These are phyloP conservation scores for Penicillium canariense DNA, from an alignment of 495 filamentous ascomycete species.

Conservation along the genomic window DNA sequence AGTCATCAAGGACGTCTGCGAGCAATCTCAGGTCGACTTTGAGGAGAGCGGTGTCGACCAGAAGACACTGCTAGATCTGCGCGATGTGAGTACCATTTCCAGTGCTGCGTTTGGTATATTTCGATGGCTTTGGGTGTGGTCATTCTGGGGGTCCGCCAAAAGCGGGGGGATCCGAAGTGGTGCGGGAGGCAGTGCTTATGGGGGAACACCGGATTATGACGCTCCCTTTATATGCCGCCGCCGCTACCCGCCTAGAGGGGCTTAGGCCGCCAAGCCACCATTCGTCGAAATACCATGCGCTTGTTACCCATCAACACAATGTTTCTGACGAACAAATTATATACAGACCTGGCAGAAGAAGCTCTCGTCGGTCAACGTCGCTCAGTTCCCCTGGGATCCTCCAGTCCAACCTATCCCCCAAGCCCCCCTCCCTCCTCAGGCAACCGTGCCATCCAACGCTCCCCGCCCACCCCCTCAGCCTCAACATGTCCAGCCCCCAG, in stretches of 20 bases:
- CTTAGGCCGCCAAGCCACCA: conserved; percentile 33
- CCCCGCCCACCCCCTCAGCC: conserved; percentile 38
- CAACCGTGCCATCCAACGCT: conserved; percentile 62
- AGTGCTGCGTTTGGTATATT: conserved; percentile 15
- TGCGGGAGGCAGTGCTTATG: conserved; percentile 44
- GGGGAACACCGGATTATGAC: conserved; percentile 42
- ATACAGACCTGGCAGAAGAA: conserved; percentile 87
- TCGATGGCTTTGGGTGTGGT: conserved; percentile 13
- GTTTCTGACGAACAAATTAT: conserved; percentile 23
- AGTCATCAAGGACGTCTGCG: conserved; percentile 90
- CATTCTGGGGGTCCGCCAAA: conserved; percentile 24
- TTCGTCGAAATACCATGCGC: conserved; percentile 5
- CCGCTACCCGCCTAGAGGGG: conserved; percentile 33
- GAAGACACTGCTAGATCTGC: conserved; percentile 77
- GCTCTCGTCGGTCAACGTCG: conserved; percentile 75
- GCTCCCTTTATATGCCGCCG: conserved; percentile 43
- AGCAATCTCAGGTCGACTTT: conserved; percentile 86
- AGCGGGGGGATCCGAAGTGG: conserved; percentile 32
- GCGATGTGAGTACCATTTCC: conserved; percentile 58
- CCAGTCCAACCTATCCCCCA: conserved; percentile 46
- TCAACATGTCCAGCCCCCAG: conserved; percentile 34
- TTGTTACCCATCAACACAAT: conserved; percentile 1
- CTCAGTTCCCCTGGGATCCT: conserved; percentile 95
- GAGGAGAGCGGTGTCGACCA: conserved; percentile 93
- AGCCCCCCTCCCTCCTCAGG: conserved; percentile 39